Percentiles rank a stretch among this genome's conserved stretches.
Conservation (phyloP, 805 yeast genomes). For the Candida hispaniensis region DNA sequence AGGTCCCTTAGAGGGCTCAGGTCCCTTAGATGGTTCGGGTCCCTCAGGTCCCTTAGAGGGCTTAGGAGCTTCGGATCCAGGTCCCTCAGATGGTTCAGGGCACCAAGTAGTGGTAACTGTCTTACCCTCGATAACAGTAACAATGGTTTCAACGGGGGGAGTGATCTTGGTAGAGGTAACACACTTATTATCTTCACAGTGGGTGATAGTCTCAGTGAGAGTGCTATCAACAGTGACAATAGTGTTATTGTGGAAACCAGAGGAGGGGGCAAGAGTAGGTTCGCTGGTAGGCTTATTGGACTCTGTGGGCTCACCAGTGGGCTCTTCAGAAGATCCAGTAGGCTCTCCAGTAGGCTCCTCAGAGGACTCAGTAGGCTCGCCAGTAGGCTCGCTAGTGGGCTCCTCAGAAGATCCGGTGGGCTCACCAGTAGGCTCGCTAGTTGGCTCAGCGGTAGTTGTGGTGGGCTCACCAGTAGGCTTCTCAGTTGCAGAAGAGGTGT, state of each 20-base stretch:
- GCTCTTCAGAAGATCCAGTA: conserved; percentile 1
- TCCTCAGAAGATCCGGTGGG: conserved; percentile 2
- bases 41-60: conserved; percentile 5
- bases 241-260: conserved; percentile 1
- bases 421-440: conserved; percentile 3
- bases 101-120: no score
- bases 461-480: conserved; percentile 4
- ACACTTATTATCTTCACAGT: conserved; percentile 12
- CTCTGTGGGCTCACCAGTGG: conserved; percentile 5
- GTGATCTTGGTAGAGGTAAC: conserved; percentile 6
- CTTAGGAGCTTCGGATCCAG: conserved; percentile 1
- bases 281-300: conserved; percentile 1
- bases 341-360: conserved; percentile 1
- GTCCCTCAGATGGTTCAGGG: conserved; percentile 2
- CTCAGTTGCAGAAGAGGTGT: conserved; percentile 1
- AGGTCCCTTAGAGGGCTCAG: conserved; percentile 6
- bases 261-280: neutral
- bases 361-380: conserved; percentile 2
- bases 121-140: conserved; percentile 4
- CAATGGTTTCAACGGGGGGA: conserved; percentile 2
- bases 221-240: conserved; percentile 5
- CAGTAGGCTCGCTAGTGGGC: conserved; percentile 6
- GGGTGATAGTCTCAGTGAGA: conserved; percentile 12
- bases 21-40: conserved; percentile 2
- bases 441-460: conserved; percentile 2